A percentile compares a stretch with the other conserved stretches of the same genome.
Evolutionary conservation across 169 alveolate genomes (phyloP).

Genomic region (Plasmodium vivax): DNA sequence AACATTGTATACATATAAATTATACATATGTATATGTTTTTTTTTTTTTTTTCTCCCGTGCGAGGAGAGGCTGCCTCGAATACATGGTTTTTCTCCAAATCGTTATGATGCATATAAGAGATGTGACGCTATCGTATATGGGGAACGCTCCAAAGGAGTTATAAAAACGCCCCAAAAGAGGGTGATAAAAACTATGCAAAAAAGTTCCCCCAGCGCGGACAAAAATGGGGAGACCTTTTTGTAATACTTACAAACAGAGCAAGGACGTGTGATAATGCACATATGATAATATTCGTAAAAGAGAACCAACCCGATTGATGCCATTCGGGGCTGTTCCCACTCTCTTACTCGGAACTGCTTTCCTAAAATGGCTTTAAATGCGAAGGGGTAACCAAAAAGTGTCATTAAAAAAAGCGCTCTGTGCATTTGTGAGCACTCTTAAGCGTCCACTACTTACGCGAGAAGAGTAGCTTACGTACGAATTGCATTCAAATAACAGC

Average conservation of each 20-base stretch:
- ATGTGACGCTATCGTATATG: background rate
- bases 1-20: background rate
- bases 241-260: background rate
- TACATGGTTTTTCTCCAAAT: background rate
- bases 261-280: background rate
- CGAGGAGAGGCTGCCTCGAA: background rate
- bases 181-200: background rate
- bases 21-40: background rate
- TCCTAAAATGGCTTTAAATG: background rate
- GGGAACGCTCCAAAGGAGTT: background rate
- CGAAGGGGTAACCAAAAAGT: background rate
- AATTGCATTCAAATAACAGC: background rate
- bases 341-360: background rate
- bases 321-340: background rate
- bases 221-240: background rate
- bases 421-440: background rate
- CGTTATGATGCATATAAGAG: no score
- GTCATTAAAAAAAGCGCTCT: background rate
- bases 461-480: background rate
- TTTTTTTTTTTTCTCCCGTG: background rate
- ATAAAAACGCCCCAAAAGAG: background rate
- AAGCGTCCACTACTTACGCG: background rate
- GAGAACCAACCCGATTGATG: background rate
- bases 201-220: background rate
- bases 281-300: background rate